phyloP scores from a whole-genome alignment of 345 rosid species.

The Eucalyptus marginata region DNA sequence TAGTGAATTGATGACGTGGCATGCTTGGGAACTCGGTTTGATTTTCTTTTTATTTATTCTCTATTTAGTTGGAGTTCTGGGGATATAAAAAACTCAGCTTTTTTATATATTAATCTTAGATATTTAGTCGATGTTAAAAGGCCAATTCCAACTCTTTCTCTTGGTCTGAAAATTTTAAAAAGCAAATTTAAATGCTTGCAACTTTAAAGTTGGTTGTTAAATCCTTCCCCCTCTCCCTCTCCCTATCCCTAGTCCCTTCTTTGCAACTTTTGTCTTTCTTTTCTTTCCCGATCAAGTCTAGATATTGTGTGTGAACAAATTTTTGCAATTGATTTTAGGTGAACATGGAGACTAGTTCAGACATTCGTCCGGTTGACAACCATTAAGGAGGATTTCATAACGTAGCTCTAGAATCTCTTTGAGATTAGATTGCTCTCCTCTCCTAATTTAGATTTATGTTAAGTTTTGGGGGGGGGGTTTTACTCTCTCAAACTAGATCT shows the following conservation, averaged over 20 bases:
- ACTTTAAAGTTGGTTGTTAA: neutral
- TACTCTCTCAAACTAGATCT: no score
- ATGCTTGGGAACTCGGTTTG: neutral
- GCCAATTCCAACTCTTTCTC: neutral
- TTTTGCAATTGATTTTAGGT: no score
- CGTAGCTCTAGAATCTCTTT: no score
- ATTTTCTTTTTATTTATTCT: neutral
- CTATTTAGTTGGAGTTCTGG: neutral
- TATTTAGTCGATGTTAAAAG: neutral
- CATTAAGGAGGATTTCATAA: no score
- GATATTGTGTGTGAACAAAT: neutral
- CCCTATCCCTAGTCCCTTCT: neutral
- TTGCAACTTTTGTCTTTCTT: neutral
- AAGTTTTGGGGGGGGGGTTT: no score
- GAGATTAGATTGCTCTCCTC: no score
- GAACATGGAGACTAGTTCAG: neutral
- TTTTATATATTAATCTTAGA: neutral
- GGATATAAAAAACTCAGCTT: neutral
- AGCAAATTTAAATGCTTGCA: neutral
- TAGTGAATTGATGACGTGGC: neutral
- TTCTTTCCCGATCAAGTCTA: no score
- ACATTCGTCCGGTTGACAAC: neutral
- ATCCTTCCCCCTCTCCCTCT: neutral
- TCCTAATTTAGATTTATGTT: no score
- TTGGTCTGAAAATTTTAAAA: neutral